Evolutionary conservation across 2,329 filamentous ascomycete genomes (phyloP).

Genomic region (Exophiala sp.): DNA sequence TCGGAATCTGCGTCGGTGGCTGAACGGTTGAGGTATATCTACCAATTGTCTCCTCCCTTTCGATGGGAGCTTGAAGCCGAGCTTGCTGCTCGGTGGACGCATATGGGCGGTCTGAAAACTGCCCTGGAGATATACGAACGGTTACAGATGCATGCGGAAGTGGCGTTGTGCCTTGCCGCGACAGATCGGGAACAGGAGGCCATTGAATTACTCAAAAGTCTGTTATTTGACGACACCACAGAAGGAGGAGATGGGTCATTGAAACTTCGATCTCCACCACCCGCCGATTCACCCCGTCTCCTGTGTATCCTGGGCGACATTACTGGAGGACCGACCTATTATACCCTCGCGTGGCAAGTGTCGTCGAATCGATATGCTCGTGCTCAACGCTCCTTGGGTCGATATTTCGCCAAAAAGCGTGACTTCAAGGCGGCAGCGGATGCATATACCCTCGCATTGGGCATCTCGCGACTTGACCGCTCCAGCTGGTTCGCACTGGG

Average conservation of each 20-base stretch:
- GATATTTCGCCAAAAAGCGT: constrained; percentile 63
- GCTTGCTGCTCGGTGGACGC: constrained; percentile 85
- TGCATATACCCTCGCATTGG: constrained; percentile 71
- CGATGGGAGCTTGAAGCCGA: constrained; percentile 94
- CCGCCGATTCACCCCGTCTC: constrained; percentile 71
- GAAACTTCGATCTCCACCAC: constrained; percentile 62
- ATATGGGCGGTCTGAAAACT: constrained; percentile 77
- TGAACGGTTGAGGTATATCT: constrained; percentile 74
- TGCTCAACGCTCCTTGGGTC: constrained; percentile 79
- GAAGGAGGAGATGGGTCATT: no score
- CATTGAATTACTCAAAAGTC: constrained; percentile 65
- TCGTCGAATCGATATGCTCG: constrained; percentile 75
- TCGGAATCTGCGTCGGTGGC: constrained; percentile 71
- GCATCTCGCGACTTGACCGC: constrained; percentile 72
- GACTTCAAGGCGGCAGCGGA: constrained; percentile 64
- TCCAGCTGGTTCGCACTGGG: constrained; percentile 86
- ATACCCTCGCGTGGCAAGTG: constrained; percentile 80
- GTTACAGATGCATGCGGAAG: constrained; percentile 88
- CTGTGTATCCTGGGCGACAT: constrained; percentile 94
- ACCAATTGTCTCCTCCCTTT: constrained; percentile 74
- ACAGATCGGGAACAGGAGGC: constrained; percentile 80
- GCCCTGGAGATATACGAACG: constrained; percentile 95
- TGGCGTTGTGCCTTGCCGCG: constrained; percentile 77
- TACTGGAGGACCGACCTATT: constrained; percentile 66
- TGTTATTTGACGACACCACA: constrained; percentile 61